These are phyloP conservation scores for Phallus indusiatus DNA, from an alignment of 768 basidiomycete species.

Conservation along the genomic window DNA sequence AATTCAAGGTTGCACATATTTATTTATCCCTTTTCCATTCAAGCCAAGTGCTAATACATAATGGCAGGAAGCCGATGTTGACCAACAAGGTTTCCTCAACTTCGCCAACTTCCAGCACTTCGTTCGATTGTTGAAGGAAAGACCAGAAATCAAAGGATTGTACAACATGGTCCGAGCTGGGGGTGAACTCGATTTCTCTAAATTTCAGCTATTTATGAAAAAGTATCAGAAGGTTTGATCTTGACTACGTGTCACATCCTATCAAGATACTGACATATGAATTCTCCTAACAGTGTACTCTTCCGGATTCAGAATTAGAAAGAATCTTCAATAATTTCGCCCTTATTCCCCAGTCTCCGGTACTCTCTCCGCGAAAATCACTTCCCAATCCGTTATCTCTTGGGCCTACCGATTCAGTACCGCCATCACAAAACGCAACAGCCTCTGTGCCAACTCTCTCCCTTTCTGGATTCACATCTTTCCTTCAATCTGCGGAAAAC, in stretches of 20 bases:
- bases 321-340: constrained; percentile 32
- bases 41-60: not conserved
- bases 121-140: constrained; percentile 72
- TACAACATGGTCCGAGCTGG: constrained; percentile 34
- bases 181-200: constrained; percentile 27
- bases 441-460: constrained; percentile 14
- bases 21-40: not conserved
- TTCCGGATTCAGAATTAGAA: constrained; percentile 21
- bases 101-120: constrained; percentile 75
- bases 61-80: constrained; percentile 51
- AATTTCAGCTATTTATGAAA: constrained; percentile 44
- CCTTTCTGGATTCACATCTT: constrained; percentile 61
- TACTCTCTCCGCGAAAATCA: not conserved
- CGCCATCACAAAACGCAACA: constrained; percentile 13
- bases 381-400: not conserved
- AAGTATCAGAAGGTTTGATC: constrained; percentile 38
- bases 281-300: constrained; percentile 27
- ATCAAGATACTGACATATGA: constrained; percentile 28
- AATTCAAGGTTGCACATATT: constrained; percentile 42
- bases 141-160: constrained; percentile 70
- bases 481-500: constrained; percentile 77
- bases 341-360: constrained; percentile 7
- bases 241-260: not conserved
- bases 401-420: constrained; percentile 15
- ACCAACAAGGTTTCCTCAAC: constrained; percentile 51